Evolutionary conservation across 306 rosid genomes (phyloP).

Genomic region (Lathyrus sativus): DNA sequence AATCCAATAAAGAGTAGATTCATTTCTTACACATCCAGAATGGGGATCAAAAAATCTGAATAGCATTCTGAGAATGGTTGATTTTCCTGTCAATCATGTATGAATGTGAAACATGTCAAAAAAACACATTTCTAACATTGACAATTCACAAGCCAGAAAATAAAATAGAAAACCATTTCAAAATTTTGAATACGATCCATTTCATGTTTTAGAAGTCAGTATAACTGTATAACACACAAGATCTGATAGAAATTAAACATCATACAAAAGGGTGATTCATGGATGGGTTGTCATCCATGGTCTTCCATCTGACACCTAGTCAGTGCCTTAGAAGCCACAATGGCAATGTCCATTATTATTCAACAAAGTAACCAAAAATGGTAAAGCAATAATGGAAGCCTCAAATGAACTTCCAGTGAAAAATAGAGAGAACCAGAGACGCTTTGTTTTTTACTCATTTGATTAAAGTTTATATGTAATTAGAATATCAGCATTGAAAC

Average conservation of each 20-base stretch:
- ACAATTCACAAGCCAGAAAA: slow-evolving; percentile 15
- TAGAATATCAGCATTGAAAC: no score
- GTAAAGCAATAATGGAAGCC: neutral
- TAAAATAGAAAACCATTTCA: slow-evolving; percentile 25
- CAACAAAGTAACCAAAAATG: neutral
- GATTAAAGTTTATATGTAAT: no score
- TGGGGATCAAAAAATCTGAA: slow-evolving; percentile 91
- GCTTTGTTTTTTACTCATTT: no score
- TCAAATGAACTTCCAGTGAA: no score
- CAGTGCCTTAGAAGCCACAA: neutral
- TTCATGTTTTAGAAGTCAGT: slow-evolving; percentile 28
- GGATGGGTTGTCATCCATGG: neutral
- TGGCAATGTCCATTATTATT: neutral
- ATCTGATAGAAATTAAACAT: slow-evolving; percentile 7
- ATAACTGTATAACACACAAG: slow-evolving; percentile 6
- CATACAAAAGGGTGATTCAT: slow-evolving; percentile 16
- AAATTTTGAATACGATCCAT: slow-evolving; percentile 11
- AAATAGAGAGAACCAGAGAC: no score
- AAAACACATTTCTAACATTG: slow-evolving; percentile 14
- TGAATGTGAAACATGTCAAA: slow-evolving; percentile 41
- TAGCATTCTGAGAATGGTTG: slow-evolving; percentile 91
- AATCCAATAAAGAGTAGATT: slow-evolving; percentile 33
- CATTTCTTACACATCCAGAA: slow-evolving; percentile 86
- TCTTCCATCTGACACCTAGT: neutral
- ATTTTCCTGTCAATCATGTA: slow-evolving; percentile 76